Evolutionary conservation across 1,139 yeast species (phyloP), one percentile per base, ranked within the genome.

Genomic region (Lodderomyces orthopsilosis): DNA sequence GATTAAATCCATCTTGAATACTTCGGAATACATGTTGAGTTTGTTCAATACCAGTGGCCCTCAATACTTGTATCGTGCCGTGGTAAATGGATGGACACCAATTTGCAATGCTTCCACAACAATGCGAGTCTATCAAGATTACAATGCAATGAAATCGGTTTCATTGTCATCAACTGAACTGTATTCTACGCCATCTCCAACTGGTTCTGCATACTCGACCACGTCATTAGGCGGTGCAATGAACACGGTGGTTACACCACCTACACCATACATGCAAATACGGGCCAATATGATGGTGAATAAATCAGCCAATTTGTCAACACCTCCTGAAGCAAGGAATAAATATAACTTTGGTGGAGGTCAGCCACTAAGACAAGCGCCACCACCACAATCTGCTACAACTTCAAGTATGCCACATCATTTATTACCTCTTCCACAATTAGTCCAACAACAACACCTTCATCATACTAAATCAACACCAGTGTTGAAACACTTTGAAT

Each of bases 11-110:
- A 53, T 70, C 32, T 51, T 63, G 33, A 58, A 58, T 42, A 59
- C 70, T 6, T 64, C 74, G 0, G 68, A 66, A 24, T 68, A 61
- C 43, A 52, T 69, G 26, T 54, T 68, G 41, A 58, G 58, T 35
- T 55, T 61, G 35, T 70, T 71, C 48, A 55, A 58, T 46, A 53
- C 66, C 18, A 57, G 57, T 41, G 76, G 75, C 17, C 74, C 75
- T 2, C 71, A 63, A 46, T 61, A 53, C 45, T 52, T 65, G 34
- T 61, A 55, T n/a, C 34, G 34, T 30, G 34, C 34, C 7, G 19
- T 30, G 14, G 34, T 30, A 4, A 30, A 30, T 30, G 41, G 34
- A 6, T 30, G 34, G 34, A 17, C 19, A 15, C 34, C 34, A 30
- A 30, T 30, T 8, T 15, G 19, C 19, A 15, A 30, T 27, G 17